A percentile compares a stretch with the other conserved stretches of the same genome.
Conservation (phyloP, 1,139 yeast genomes). For the Maudiozyma humilis region DNA sequence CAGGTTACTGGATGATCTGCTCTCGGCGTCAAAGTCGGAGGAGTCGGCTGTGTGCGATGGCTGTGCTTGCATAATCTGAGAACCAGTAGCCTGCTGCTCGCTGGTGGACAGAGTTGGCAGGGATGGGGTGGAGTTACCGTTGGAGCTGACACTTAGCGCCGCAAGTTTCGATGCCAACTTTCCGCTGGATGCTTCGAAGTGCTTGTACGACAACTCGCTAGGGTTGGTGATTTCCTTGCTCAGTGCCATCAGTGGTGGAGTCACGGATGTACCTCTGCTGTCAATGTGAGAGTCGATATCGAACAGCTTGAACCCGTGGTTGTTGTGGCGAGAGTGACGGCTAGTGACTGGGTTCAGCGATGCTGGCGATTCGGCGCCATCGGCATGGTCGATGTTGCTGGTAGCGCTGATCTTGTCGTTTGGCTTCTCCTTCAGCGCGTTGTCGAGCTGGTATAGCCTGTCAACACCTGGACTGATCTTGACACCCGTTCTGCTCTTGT, state of each 20-base stretch:
- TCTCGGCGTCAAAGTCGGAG: slow-evolving; percentile 7
- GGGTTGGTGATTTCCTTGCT: slow-evolving; percentile 2
- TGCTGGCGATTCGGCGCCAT: background rate
- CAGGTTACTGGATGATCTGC: background rate
- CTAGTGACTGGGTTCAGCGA: slow-evolving; percentile 6
- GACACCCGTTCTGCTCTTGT: slow-evolving; percentile 33
- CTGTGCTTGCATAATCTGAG: slow-evolving; percentile 19
- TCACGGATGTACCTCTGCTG: slow-evolving; percentile 23
- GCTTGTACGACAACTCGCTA: slow-evolving; percentile 1
- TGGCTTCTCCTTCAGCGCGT: slow-evolving; percentile 16
- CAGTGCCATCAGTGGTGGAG: slow-evolving; percentile 12
- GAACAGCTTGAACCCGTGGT: slow-evolving; percentile 59
- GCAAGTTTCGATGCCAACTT: slow-evolving; percentile 18
- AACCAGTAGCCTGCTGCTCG: slow-evolving; percentile 27
- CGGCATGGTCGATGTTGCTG: background rate
- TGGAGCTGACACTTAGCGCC: slow-evolving; percentile 12
- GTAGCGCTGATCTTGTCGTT: background rate
- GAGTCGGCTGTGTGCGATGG: slow-evolving; percentile 11
- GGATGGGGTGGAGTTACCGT: slow-evolving; percentile 16
- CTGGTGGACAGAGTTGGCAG: slow-evolving; percentile 22
- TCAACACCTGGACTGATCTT: slow-evolving; percentile 32
- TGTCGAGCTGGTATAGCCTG: slow-evolving; percentile 29
- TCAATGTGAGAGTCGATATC: slow-evolving; percentile 49
- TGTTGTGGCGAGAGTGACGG: slow-evolving; percentile 12
- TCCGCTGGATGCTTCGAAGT: slow-evolving; percentile 6